Evolutionary conservation across 805 yeast species (phyloP), one percentile per base, ranked within the genome.

Genomic region (Torulaspora maleeae): DNA sequence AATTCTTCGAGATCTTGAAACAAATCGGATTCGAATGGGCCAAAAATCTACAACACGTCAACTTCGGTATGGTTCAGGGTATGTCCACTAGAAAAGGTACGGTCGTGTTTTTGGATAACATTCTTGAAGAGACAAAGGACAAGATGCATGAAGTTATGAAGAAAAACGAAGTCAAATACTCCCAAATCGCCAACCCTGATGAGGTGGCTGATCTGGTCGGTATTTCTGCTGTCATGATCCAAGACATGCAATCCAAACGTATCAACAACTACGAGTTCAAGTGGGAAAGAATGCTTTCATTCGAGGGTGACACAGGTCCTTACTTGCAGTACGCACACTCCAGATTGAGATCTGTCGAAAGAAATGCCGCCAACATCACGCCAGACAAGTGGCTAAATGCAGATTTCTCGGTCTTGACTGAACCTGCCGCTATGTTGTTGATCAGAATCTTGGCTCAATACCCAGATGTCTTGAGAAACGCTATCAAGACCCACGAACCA

Each of bases 261-360:
- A 79, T 91, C 69, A 89, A 91, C 75, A 91, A 93, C 73, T 93
- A 93, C 73, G 87, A 83, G 60, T 93, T 93, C 72, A 86, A 88
- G 69, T 93, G 99, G 99, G 88, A 86, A 60, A 85, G 99, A 74
- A 93, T 93, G 97, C 77, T 86, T 36, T 88, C 98, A 3, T 90
- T 93, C 55, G 99, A 93, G 75, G 99, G 99, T 70, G 99, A 93
- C 70, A 93, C 99, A 46, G 99, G 99, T 66, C 98, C 99, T 49
- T 93, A 93, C 72, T 77, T 93, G 66, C 99, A 93, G 71, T 93
- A 93, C 64, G 98, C 99, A 36, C 99, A 93, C 71, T 89, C 98
- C 16, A 86, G 99, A 70, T 80, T 93, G 64, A 80, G 95, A 71
- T 89, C 97, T 5, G 89, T 93, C 58, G 90, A 87, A 71, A 84